A percentile compares a stretch with the other conserved stretches of the same genome.
phyloP scores from a whole-genome alignment of 2,329 filamentous ascomycete species.

The Ophidiomyces ophidiicola region DNA sequence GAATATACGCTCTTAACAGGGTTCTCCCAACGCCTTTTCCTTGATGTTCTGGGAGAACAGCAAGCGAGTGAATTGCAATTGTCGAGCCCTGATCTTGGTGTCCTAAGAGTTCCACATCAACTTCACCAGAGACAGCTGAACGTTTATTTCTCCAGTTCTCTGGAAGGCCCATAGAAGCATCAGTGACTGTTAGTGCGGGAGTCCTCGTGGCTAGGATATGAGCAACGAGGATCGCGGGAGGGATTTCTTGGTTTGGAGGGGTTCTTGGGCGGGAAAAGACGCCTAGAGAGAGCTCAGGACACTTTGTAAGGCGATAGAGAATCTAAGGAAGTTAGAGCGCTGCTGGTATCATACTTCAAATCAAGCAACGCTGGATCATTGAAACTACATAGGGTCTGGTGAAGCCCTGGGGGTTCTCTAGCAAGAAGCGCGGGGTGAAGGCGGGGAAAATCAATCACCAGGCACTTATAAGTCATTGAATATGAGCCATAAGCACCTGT shows the following conservation, averaged over 20 bases:
- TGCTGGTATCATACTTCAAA: neutral
- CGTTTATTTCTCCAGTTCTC: slow-evolving; percentile 48
- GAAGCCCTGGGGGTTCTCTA: no score
- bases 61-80: slow-evolving; percentile 70
- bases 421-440: no score
- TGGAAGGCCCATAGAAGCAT: slow-evolving; percentile 65
- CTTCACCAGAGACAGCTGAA: slow-evolving; percentile 20
- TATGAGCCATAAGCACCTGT: no score
- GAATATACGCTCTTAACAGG: slow-evolving; percentile 63
- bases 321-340: slow-evolving; percentile 42
- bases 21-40: slow-evolving; percentile 60
- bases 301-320: slow-evolving; percentile 60
- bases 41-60: slow-evolving; percentile 64
- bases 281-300: slow-evolving; percentile 65
- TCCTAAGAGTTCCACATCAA: slow-evolving; percentile 42
- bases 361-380: no score
- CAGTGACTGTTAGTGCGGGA: slow-evolving; percentile 50
- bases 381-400: no score
- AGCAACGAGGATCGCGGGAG: slow-evolving; percentile 53
- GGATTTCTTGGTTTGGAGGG: slow-evolving; percentile 47
- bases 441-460: no score
- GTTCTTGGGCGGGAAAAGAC: slow-evolving; percentile 55
- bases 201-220: slow-evolving; percentile 69
- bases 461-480: no score
- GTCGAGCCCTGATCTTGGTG: slow-evolving; percentile 64